These are phyloP conservation scores for Fragaria ananassa DNA, from an alignment of 306 rosid species.

Conservation along the genomic window DNA sequence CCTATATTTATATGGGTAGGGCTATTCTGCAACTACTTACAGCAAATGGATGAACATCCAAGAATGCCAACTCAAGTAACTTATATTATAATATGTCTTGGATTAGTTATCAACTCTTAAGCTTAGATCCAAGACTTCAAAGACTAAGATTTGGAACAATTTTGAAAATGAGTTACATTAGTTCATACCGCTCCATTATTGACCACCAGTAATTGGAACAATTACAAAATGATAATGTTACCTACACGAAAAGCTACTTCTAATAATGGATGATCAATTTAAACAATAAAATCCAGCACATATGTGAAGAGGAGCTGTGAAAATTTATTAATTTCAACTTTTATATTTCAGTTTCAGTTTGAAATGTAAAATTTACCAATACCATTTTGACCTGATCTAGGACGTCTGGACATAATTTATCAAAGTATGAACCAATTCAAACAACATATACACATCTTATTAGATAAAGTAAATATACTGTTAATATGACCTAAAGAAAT, in stretches of 20 bases:
- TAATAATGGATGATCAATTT: neutral
- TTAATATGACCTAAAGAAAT: slow-evolving; percentile 11
- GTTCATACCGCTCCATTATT: slow-evolving; percentile 54
- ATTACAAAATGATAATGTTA: slow-evolving; percentile 55
- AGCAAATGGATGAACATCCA: neutral
- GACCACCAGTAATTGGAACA: slow-evolving; percentile 46
- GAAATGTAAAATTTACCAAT: neutral
- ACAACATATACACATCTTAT: neutral
- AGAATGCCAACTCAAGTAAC: neutral
- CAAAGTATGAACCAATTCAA: neutral
- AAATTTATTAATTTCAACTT: neutral
- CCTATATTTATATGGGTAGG: neutral
- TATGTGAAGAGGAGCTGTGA: neutral
- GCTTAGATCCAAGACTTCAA: neutral
- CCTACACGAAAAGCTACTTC: slow-evolving; percentile 30
- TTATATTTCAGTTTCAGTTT: neutral
- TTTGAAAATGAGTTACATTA: neutral
- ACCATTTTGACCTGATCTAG: neutral
- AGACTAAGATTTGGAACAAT: neutral
- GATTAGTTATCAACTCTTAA: neutral
- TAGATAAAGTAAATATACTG: neutral
- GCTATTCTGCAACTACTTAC: neutral
- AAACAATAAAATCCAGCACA: neutral
- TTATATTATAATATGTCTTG: neutral
- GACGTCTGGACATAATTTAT: neutral